Conservation (phyloP, 225 moss, liverwort and hornwort species). For the Physcomitrium patens region DNA sequence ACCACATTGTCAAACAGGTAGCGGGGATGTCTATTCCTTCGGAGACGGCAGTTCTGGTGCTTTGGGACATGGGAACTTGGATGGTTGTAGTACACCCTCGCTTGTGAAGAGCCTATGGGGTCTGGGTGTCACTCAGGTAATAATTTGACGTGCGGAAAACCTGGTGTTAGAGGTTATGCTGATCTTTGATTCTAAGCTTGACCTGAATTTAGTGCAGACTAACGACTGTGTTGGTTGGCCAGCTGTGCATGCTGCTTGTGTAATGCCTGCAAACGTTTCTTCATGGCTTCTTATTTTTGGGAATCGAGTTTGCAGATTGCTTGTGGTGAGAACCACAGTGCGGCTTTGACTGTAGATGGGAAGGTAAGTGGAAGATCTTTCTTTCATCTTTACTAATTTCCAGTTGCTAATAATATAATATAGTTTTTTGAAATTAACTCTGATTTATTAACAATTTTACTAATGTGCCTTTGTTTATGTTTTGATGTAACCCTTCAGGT, state of each 20-base stretch:
- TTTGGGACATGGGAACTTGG: constrained; percentile 67
- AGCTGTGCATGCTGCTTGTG: background rate
- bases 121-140: constrained; percentile 75
- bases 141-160: constrained; percentile 1
- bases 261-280: background rate
- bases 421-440: background rate
- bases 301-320: constrained; percentile 55
- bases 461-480: constrained; percentile 3
- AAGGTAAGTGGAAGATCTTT: constrained; percentile 48
- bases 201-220: background rate
- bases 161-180: background rate
- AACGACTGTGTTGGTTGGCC: background rate
- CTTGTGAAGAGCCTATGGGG: constrained; percentile 73
- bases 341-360: constrained; percentile 70
- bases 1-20: constrained; percentile 46
- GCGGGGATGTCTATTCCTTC: constrained; percentile 81
- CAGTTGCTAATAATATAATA: background rate
- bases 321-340: constrained; percentile 77
- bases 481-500: constrained; percentile 43
- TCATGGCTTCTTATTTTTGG: background rate
- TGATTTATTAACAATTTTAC: background rate
- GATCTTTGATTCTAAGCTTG: background rate
- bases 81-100: constrained; percentile 55
- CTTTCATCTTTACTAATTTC: background rate
- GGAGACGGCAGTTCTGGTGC: constrained; percentile 70